Percentiles rank a stretch among this genome's conserved stretches.
These are phyloP conservation scores for Dissophora globulifera DNA, from an alignment of 192 early-diverging fungal species.

Conservation along the genomic window DNA sequence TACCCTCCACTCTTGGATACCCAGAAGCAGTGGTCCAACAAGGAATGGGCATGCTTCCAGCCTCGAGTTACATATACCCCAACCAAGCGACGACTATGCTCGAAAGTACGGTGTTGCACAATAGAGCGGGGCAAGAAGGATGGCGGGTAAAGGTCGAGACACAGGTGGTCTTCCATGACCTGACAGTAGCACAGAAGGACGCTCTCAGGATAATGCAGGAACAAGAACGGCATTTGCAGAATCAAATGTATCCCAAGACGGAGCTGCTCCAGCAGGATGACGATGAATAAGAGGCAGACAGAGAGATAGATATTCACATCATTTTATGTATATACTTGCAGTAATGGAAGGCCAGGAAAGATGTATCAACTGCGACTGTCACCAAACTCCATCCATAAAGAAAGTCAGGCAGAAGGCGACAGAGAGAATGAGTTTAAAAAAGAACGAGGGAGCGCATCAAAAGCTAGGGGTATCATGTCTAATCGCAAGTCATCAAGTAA, in stretches of 20 bases:
- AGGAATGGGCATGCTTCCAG: conserved; percentile 11
- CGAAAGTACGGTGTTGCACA: neutral
- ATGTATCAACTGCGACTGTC: too few species aligned
- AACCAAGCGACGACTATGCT: conserved; percentile 23
- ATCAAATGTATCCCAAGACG: neutral
- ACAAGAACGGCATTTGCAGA: neutral
- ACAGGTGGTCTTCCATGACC: conserved; percentile 22
- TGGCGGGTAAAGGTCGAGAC: too few species aligned
- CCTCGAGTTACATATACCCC: conserved; percentile 25
- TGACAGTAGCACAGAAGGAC: conserved; percentile 15
- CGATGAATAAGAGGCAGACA: neutral
- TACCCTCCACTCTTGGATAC: conserved; percentile 16
- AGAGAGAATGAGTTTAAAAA: too few species aligned
- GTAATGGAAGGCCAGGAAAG: too few species aligned
- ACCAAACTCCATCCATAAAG: too few species aligned
- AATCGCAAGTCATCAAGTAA: too few species aligned
- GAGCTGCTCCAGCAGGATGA: neutral
- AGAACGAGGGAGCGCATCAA: too few species aligned
- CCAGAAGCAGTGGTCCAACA: conserved; percentile 26
- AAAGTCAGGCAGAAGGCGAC: too few species aligned
- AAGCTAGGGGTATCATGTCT: too few species aligned
- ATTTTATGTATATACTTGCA: too few species aligned
- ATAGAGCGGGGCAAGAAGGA: conserved; percentile 5
- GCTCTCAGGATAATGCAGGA: neutral
- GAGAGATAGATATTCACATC: too few species aligned